A percentile compares a stretch with the other conserved stretches of the same genome.
Conservation (phyloP, 345 rosid genomes). For the Toxicodendron radicans region DNA sequence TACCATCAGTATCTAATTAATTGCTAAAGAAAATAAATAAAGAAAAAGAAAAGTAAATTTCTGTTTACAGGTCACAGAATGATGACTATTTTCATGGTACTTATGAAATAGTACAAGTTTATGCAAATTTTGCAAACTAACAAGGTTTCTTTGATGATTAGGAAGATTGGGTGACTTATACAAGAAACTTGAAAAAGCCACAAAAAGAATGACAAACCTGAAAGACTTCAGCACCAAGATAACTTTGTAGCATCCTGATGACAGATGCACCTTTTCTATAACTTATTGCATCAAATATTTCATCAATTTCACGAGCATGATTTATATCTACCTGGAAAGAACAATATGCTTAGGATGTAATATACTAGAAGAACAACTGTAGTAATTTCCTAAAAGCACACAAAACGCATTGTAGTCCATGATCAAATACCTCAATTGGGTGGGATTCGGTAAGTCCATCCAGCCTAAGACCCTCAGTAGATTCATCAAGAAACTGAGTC, state of each 20-base stretch:
- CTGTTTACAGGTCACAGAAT: not conserved
- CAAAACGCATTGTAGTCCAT: not conserved
- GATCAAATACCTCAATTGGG: conserved; percentile 80
- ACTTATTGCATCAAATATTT: conserved; percentile 95
- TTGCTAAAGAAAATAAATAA: not conserved
- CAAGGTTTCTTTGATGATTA: not conserved
- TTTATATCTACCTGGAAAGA: conserved; percentile 78
- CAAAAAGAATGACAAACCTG: conserved; percentile 56
- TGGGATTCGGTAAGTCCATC: conserved; percentile 97
- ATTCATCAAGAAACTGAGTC: conserved; percentile 96
- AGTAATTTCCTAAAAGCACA: not conserved
- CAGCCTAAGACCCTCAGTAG: conserved; percentile 77
- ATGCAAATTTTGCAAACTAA: not conserved
- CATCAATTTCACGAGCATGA: conserved; percentile 88
- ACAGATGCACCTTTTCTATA: conserved; percentile 94
- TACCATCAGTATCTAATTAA: not conserved
- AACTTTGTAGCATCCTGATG: conserved; percentile 94
- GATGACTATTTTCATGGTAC: not conserved
- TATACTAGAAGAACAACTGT: not conserved
- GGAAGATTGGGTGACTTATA: too few relatives aligned
- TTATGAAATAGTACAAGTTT: not conserved
- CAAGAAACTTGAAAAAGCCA: not conserved
- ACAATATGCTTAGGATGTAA: conserved; percentile 7
- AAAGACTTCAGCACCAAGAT: conserved; percentile 87
- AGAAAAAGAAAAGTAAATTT: not conserved